Conservation (phyloP, 345 rosid genomes). For the Litchi chinensis region DNA sequence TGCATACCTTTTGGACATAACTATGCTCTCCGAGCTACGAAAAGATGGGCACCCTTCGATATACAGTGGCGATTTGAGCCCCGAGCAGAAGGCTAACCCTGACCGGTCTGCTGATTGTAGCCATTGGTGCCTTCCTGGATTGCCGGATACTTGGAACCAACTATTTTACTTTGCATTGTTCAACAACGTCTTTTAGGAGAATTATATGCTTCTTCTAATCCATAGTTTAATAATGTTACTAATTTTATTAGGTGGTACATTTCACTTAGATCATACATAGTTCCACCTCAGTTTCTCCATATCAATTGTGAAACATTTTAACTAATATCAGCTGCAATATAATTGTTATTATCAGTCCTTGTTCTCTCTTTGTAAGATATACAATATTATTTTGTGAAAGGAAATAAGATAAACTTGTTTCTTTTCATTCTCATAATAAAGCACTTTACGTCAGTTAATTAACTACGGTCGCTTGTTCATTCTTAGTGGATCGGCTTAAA, state of each 20-base stretch:
- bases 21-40: conserved; percentile 83
- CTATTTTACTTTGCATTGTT: conserved; percentile 66
- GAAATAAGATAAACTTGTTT: conserved; percentile 14
- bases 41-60: conserved; percentile 96
- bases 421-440: too few species aligned
- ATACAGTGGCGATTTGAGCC: conserved; percentile 78
- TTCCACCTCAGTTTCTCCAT: conserved; percentile 12
- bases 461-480: too few species aligned
- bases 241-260: conserved; percentile 5
- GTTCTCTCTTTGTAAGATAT: conserved; percentile 3
- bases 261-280: conserved; percentile 14
- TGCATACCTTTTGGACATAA: conserved; percentile 70
- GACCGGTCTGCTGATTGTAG: conserved; percentile 85
- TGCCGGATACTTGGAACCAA: conserved; percentile 96
- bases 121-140: conserved; percentile 99
- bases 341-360: not conserved
- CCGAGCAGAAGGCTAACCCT: conserved; percentile 65
- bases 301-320: not conserved
- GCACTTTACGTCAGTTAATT: not conserved
- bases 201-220: not conserved
- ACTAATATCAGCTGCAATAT: not conserved
- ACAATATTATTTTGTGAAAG: conserved; percentile 1
- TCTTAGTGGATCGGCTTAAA: too few species aligned
- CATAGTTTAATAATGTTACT: not conserved
- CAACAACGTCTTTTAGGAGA: conserved; percentile 25